Evolutionary conservation across 2,329 filamentous ascomycete species (phyloP).

Genomic region (Monilinia aucupariae): DNA sequence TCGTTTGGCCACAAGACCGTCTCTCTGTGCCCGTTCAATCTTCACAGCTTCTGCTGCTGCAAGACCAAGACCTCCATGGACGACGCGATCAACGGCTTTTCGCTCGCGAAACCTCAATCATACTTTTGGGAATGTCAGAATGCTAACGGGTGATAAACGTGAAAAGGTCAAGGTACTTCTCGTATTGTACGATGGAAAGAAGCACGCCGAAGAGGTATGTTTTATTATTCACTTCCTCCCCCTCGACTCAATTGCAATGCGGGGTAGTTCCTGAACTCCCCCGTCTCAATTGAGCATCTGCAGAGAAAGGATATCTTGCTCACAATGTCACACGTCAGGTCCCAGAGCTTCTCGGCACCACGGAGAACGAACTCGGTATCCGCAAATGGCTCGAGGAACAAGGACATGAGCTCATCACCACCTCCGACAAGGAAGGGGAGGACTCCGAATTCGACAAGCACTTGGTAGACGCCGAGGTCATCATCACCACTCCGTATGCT

Average conservation of each 20-base stretch:
- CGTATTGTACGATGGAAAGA: slow-evolving; percentile 82
- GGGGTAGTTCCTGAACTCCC: neutral
- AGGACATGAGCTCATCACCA: slow-evolving; percentile 94
- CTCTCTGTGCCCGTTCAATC: slow-evolving; percentile 18
- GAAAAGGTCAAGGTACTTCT: slow-evolving; percentile 87
- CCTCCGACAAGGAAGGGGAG: slow-evolving; percentile 94
- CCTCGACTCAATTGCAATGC: slow-evolving; percentile 13
- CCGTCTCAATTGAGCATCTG: slow-evolving; percentile 18
- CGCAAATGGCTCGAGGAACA: slow-evolving; percentile 97
- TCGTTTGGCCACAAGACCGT: slow-evolving; percentile 26
- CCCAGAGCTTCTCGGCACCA: slow-evolving; percentile 77
- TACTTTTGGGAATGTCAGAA: slow-evolving; percentile 32
- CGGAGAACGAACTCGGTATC: slow-evolving; percentile 96
- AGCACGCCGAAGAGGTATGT: slow-evolving; percentile 73
- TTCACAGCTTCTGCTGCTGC: slow-evolving; percentile 23
- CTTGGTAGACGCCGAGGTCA: slow-evolving; percentile 93
- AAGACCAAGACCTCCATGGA: slow-evolving; percentile 21
- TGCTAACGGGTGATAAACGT: slow-evolving; percentile 33
- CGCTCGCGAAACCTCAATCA: slow-evolving; percentile 6
- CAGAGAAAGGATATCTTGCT: neutral
- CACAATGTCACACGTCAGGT: slow-evolving; percentile 41
- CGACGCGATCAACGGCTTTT: slow-evolving; percentile 8
- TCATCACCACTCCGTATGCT: slow-evolving; percentile 92
- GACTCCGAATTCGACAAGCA: slow-evolving; percentile 92
- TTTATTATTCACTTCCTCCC: neutral